phyloP scores from a whole-genome alignment of 805 yeast genomes.

The Wickerhamiella cacticola region DNA sequence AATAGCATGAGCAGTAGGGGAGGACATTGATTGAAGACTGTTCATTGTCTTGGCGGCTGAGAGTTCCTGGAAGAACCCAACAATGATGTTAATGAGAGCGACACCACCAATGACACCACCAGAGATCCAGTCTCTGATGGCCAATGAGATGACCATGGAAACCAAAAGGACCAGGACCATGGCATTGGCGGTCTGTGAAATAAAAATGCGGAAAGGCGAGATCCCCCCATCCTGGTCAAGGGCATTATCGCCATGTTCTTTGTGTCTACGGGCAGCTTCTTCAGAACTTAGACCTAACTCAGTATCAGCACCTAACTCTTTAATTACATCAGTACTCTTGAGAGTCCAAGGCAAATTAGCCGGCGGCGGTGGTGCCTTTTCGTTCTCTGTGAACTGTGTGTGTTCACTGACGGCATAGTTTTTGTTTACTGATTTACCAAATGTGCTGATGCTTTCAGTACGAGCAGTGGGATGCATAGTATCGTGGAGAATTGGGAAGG shows the following conservation, averaged over 20 bases:
- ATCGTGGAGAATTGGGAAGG: neutral
- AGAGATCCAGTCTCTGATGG: slow-evolving; percentile 65
- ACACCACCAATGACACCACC: slow-evolving; percentile 72
- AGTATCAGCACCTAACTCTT: slow-evolving; percentile 33
- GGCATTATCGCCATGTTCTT: slow-evolving; percentile 43
- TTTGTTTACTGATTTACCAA: neutral
- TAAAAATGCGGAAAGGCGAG: slow-evolving; percentile 41
- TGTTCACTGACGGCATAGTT: slow-evolving; percentile 4
- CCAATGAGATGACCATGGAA: slow-evolving; percentile 58
- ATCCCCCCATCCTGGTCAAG: slow-evolving; percentile 50
- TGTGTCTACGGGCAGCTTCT: slow-evolving; percentile 26
- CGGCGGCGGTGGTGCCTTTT: slow-evolving; percentile 5
- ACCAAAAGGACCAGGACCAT: slow-evolving; percentile 64
- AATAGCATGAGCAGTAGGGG: slow-evolving; percentile 58
- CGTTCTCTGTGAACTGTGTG: slow-evolving; percentile 4
- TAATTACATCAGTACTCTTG: slow-evolving; percentile 31
- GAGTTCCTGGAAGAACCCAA: slow-evolving; percentile 60
- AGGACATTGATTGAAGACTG: slow-evolving; percentile 50
- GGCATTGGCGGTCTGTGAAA: slow-evolving; percentile 63
- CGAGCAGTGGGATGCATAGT: neutral
- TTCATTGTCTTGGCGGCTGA: slow-evolving; percentile 74
- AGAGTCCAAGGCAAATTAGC: slow-evolving; percentile 21
- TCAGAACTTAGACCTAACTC: slow-evolving; percentile 38
- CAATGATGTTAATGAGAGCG: slow-evolving; percentile 46
- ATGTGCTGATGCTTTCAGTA: neutral